Conservation (phyloP, 2,329 filamentous ascomycete genomes). For the Verticillium klebahnii region DNA sequence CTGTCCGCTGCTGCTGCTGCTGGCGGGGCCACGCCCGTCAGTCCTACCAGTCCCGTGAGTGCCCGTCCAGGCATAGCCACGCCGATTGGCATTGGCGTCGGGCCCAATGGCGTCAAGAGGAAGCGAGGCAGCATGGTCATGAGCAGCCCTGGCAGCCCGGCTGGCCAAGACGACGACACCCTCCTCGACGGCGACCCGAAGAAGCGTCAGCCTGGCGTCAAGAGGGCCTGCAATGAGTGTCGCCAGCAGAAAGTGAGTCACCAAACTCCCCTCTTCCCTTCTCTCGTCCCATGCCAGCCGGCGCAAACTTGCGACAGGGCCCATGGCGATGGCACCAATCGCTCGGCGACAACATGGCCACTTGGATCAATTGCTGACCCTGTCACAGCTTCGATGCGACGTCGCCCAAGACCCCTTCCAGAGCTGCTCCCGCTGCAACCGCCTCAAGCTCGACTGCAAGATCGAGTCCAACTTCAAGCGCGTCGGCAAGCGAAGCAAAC, state of each 20-base stretch:
- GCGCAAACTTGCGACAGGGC: neutral
- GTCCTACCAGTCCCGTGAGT: slow-evolving; percentile 52
- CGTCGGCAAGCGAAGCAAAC: slow-evolving; percentile 74
- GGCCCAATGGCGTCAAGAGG: slow-evolving; percentile 45
- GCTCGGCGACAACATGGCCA: neutral
- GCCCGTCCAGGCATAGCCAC: slow-evolving; percentile 21
- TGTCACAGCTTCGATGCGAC: slow-evolving; percentile 69
- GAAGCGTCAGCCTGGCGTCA: slow-evolving; percentile 64
- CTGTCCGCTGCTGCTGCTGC: slow-evolving; percentile 25
- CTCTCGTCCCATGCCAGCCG: neutral
- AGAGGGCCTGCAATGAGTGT: slow-evolving; percentile 81
- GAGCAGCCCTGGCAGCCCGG: slow-evolving; percentile 57
- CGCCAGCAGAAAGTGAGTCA: slow-evolving; percentile 75
- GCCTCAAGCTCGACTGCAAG: slow-evolving; percentile 76
- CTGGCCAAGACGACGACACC: slow-evolving; percentile 52
- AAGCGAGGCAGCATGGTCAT: slow-evolving; percentile 51
- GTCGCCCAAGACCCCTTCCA: slow-evolving; percentile 77
- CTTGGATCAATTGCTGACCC: slow-evolving; percentile 10
- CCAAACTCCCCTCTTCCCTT: neutral
- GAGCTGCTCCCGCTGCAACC: slow-evolving; percentile 71
- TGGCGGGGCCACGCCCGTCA: slow-evolving; percentile 44
- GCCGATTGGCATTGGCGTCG: slow-evolving; percentile 27
- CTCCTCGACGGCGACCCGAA: slow-evolving; percentile 44
- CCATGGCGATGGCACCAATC: neutral
- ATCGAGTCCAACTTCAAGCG: slow-evolving; percentile 88